Evolutionary conservation across 2,329 filamentous ascomycete species (phyloP).

Genomic region (Claviceps sp.): DNA sequence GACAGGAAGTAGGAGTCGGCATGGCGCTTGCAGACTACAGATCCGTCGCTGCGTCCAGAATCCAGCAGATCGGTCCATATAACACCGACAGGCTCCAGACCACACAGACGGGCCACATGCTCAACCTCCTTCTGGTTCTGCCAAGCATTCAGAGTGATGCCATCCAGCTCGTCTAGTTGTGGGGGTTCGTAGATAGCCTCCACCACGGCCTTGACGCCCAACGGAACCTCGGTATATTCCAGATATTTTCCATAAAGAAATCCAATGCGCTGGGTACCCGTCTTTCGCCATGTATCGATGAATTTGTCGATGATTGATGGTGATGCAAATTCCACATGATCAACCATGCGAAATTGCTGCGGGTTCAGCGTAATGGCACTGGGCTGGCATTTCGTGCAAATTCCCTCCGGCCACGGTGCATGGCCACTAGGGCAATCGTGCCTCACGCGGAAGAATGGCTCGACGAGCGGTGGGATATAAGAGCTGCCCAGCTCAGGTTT

Average conservation of each 20-base stretch:
- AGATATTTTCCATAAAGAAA: conserved; percentile 85
- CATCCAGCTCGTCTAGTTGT: conserved; percentile 78
- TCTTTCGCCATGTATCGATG: conserved; percentile 81
- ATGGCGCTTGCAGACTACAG: conserved; percentile 88
- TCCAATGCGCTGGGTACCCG: conserved; percentile 71
- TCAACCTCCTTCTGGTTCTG: conserved; percentile 73
- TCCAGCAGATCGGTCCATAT: conserved; percentile 91
- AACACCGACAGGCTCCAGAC: conserved; percentile 76
- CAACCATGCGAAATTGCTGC: conserved; percentile 90
- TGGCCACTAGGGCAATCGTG: conserved; percentile 87
- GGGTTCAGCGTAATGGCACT: conserved; percentile 92
- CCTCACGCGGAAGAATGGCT: conserved; percentile 84
- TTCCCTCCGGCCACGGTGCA: conserved; percentile 85
- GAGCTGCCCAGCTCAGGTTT: conserved; percentile 88
- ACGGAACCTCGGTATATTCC: conserved; percentile 82
- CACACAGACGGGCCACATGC: conserved; percentile 67
- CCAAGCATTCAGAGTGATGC: conserved; percentile 75
- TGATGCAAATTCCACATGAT: conserved; percentile 92
- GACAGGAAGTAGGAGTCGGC: conserved; percentile 90
- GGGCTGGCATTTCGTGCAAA: conserved; percentile 96
- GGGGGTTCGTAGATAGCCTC: conserved; percentile 96
- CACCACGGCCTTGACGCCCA: conserved; percentile 89
- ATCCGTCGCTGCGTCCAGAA: conserved; percentile 66
- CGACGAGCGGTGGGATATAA: conserved; percentile 87
- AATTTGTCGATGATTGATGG: conserved; percentile 77